Evolutionary conservation across 2,329 filamentous ascomycete species (phyloP).

Genomic region (Bipolaris victoriae): DNA sequence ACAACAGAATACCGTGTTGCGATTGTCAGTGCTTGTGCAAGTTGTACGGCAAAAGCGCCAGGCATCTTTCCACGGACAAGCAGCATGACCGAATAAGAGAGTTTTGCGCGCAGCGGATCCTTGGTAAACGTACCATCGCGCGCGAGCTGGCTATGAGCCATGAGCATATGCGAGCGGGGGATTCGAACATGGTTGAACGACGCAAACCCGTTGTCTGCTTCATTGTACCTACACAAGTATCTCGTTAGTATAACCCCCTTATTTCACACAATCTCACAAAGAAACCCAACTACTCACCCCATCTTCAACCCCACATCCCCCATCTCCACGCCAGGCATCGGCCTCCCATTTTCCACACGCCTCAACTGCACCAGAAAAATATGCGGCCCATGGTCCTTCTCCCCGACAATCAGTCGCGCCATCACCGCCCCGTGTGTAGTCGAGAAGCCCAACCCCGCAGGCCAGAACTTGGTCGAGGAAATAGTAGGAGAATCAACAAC

Average conservation of each 20-base stretch:
- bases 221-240: slow-evolving; percentile 47
- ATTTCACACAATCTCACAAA: no score
- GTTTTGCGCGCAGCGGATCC: slow-evolving; percentile 50
- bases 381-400: slow-evolving; percentile 52
- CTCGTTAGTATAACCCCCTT: no score
- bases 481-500: slow-evolving; percentile 57
- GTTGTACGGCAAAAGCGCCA: slow-evolving; percentile 55
- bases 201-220: slow-evolving; percentile 59
- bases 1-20: slow-evolving; percentile 57
- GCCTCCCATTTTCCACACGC: slow-evolving; percentile 49
- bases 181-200: slow-evolving; percentile 55
- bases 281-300: slow-evolving; percentile 2
- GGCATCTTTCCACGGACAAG: slow-evolving; percentile 52
- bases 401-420: slow-evolving; percentile 54
- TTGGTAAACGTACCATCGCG: slow-evolving; percentile 52
- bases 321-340: slow-evolving; percentile 55
- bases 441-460: slow-evolving; percentile 23
- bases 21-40: slow-evolving; percentile 59
- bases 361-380: slow-evolving; percentile 60
- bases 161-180: slow-evolving; percentile 56
- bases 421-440: slow-evolving; percentile 51
- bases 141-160: slow-evolving; percentile 55
- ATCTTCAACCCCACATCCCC: slow-evolving; percentile 59
- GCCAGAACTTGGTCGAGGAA: slow-evolving; percentile 31
- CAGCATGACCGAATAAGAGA: slow-evolving; percentile 57